Conservation (phyloP, 768 basidiomycete species). For the Lactarius sanguifluus region DNA sequence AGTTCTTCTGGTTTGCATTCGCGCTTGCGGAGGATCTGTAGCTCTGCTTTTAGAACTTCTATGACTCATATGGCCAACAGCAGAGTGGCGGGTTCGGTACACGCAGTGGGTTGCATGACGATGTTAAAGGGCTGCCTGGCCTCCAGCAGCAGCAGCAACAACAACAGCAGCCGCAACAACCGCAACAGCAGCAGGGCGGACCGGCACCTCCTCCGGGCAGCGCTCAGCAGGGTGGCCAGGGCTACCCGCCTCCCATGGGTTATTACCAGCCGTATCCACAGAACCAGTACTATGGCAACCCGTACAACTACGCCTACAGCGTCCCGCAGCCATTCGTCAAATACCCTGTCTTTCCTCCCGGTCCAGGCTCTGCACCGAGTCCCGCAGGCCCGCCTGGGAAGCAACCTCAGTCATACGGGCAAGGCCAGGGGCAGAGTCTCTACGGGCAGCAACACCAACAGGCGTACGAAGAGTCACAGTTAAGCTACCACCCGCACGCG, state of each 20-base stretch:
- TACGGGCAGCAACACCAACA: constrained; percentile 64
- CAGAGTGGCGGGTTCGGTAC: constrained; percentile 65
- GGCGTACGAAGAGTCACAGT: constrained; percentile 52
- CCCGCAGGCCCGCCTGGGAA: constrained; percentile 64
- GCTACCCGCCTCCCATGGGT: constrained; percentile 56
- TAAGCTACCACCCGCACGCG: constrained; percentile 59
- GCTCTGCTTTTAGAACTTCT: constrained; percentile 56
- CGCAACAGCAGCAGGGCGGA: constrained; percentile 48
- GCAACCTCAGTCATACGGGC: constrained; percentile 49
- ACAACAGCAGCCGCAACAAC: constrained; percentile 45
- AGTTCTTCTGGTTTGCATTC: constrained; percentile 31
- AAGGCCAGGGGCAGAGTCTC: constrained; percentile 61
- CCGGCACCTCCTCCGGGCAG: constrained; percentile 59
- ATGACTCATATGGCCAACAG: constrained; percentile 59
- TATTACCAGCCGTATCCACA: constrained; percentile 72
- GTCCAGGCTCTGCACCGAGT: constrained; percentile 62
- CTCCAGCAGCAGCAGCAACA: constrained; percentile 54
- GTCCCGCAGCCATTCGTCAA: constrained; percentile 72
- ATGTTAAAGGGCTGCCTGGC: constrained; percentile 66
- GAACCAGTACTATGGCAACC: constrained; percentile 72
- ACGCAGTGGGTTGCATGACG: constrained; percentile 70
- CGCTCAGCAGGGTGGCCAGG: constrained; percentile 64
- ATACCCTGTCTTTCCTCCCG: constrained; percentile 72
- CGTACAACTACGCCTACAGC: constrained; percentile 58
- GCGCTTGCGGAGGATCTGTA: constrained; percentile 28